phyloP scores from a whole-genome alignment of 2,329 filamentous ascomycete genomes.

The Talaromyces sp. region DNA sequence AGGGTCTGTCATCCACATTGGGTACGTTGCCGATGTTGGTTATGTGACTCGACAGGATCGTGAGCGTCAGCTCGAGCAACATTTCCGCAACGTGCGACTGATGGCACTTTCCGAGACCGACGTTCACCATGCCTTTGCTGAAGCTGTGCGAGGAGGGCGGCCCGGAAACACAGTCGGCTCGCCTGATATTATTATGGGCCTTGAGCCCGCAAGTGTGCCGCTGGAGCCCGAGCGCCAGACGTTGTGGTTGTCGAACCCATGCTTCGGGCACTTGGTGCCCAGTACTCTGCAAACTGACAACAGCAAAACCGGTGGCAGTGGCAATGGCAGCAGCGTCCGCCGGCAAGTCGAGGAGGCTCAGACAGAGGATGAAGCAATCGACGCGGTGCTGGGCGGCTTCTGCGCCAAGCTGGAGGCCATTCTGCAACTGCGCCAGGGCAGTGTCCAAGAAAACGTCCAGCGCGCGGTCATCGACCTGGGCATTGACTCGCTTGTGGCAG shows the following conservation, averaged over 20 bases:
- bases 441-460: background rate
- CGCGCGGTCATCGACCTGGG: constrained; percentile 16
- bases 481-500: constrained; percentile 15
- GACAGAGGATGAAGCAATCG: background rate
- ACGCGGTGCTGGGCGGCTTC: background rate
- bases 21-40: constrained; percentile 23
- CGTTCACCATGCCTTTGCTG: constrained; percentile 48
- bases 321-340: background rate
- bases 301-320: background rate
- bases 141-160: constrained; percentile 43
- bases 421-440: background rate
- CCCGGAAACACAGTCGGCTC: constrained; percentile 17
- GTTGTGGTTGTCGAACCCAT: background rate
- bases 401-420: background rate
- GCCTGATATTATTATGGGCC: constrained; percentile 18
- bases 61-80: background rate
- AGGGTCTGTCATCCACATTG: constrained; percentile 22
- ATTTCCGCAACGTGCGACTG: background rate
- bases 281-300: background rate
- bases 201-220: background rate
- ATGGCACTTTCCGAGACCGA: constrained; percentile 41
- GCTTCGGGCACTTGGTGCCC: background rate
- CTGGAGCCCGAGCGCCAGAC: background rate
- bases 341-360: background rate
- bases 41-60: constrained; percentile 12